phyloP scores from a whole-genome alignment of 208 protist genomes.

The Histomonas meleagridis region DNA sequence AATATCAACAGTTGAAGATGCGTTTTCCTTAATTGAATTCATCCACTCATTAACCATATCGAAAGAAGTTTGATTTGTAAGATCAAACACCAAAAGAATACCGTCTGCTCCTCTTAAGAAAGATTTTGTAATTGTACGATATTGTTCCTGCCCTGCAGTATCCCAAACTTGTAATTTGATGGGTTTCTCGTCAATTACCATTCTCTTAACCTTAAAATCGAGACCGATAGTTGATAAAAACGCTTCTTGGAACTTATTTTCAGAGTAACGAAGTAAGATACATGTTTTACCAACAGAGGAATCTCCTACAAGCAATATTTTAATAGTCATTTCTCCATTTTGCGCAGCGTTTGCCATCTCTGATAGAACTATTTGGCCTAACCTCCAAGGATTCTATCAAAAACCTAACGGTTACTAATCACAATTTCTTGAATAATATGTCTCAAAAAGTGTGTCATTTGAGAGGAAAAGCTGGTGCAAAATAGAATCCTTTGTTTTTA shows the following conservation, averaged over 20 bases:
- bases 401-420: too few relatives aligned
- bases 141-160: conserved; percentile 24
- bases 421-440: too few relatives aligned
- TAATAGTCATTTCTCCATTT: too few relatives aligned
- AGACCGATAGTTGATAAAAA: neutral
- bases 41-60: neutral
- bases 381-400: too few relatives aligned
- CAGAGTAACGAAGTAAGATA: neutral
- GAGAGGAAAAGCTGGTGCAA: too few relatives aligned
- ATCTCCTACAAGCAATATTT: too few relatives aligned
- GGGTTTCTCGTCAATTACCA: neutral
- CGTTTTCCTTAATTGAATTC: neutral
- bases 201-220: neutral
- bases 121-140: neutral
- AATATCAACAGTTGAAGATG: neutral
- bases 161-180: conserved; percentile 33
- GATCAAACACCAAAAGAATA: neutral
- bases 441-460: too few relatives aligned
- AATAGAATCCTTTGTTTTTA: too few relatives aligned
- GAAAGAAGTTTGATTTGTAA: neutral
- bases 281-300: conserved; percentile 32
- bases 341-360: too few relatives aligned
- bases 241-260: neutral
- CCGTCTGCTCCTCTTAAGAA: neutral
- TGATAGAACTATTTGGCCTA: too few relatives aligned